These are phyloP conservation scores for Golovinomyces cichoracearum DNA, from an alignment of 2,329 filamentous ascomycete genomes.

Conservation along the genomic window DNA sequence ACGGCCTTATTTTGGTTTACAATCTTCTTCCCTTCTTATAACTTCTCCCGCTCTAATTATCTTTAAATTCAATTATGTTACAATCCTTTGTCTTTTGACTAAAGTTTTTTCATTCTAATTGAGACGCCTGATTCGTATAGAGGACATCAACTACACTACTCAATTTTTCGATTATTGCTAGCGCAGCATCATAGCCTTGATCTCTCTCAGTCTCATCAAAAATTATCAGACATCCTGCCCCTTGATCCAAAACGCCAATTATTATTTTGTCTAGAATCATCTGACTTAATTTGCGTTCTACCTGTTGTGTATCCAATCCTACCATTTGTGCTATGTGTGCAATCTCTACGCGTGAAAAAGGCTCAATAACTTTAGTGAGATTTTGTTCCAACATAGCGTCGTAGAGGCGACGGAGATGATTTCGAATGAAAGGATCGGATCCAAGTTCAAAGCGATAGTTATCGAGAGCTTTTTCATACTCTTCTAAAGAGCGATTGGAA, in stretches of 20 bases:
- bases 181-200: constrained; percentile 74
- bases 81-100: no score
- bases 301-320: constrained; percentile 79
- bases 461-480: constrained; percentile 82
- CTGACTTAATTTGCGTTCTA: constrained; percentile 92
- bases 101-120: constrained; percentile 44
- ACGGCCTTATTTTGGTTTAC: no score
- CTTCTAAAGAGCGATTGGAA: constrained; percentile 79
- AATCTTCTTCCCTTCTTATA: no score
- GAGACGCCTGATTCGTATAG: constrained; percentile 89
- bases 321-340: constrained; percentile 95
- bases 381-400: constrained; percentile 99
- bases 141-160: constrained; percentile 91
- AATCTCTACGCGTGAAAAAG: constrained; percentile 91
- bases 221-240: constrained; percentile 88
- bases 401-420: constrained; percentile 83
- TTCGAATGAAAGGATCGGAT: constrained; percentile 85
- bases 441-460: constrained; percentile 84
- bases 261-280: constrained; percentile 99
- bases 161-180: constrained; percentile 89
- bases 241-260: constrained; percentile 88
- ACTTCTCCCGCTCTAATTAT: no score
- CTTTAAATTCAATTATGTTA: no score
- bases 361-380: constrained; percentile 97
- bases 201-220: constrained; percentile 89